Percentiles rank a stretch among this genome's conserved stretches.
Conservation (phyloP, 1,284 basidiomycete species). For the Pascua sp. region DNA sequence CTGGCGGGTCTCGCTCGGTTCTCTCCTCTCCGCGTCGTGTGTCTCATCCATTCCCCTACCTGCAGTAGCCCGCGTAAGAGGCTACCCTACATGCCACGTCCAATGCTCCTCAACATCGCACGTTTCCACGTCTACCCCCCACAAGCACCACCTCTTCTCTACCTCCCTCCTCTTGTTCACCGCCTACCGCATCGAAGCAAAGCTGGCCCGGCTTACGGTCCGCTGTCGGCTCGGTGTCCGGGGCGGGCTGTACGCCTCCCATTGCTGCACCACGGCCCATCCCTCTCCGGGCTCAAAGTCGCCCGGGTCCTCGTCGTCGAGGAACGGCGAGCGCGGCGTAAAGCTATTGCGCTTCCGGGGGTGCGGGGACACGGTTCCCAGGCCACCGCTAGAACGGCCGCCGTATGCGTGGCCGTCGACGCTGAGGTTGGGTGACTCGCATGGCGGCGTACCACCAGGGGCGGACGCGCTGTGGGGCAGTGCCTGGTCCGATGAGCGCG, state of each 20-base stretch:
- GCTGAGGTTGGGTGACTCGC: neutral
- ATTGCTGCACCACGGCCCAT: slow-evolving; percentile 46
- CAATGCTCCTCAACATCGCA: too few relatives aligned
- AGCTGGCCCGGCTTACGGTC: too few relatives aligned
- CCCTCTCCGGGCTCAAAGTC: slow-evolving; percentile 46
- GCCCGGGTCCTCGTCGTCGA: slow-evolving; percentile 47
- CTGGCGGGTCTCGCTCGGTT: too few relatives aligned
- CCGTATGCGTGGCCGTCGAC: neutral
- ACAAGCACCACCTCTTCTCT: too few relatives aligned
- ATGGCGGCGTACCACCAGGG: neutral
- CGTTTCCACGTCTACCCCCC: too few relatives aligned
- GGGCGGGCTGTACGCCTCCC: slow-evolving; percentile 10
- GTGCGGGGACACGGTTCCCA: neutral
- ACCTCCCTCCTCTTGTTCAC: too few relatives aligned
- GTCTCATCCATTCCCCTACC: too few relatives aligned
- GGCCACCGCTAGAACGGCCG: neutral
- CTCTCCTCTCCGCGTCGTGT: too few relatives aligned
- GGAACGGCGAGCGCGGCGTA: slow-evolving; percentile 27
- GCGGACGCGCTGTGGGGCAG: neutral
- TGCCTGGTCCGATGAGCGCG: slow-evolving; percentile 16
- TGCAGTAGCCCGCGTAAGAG: too few relatives aligned
- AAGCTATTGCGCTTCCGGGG: slow-evolving; percentile 10
- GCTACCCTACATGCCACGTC: too few relatives aligned
- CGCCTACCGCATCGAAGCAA: too few relatives aligned
- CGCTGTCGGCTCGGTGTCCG: too few relatives aligned